Percentiles rank a stretch among this genome's conserved stretches.
Evolutionary conservation across 306 rosid genomes (phyloP).

Genomic region (Clitoria ternatea): DNA sequence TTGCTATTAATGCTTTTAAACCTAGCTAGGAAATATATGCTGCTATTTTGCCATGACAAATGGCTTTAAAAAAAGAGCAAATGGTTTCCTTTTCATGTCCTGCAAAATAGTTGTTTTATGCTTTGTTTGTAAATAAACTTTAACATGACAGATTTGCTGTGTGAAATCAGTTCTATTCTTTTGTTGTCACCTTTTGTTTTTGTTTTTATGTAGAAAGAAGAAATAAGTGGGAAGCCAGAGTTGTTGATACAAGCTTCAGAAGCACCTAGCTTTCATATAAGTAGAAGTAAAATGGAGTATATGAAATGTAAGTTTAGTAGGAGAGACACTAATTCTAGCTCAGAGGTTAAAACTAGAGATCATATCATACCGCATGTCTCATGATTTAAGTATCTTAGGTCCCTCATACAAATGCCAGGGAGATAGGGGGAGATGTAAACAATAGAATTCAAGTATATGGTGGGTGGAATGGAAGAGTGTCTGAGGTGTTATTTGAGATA

Average conservation of each 20-base stretch:
- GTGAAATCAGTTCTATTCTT: neutral
- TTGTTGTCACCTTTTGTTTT: neutral
- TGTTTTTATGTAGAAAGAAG: neutral
- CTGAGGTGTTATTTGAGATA: neutral
- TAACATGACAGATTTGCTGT: neutral
- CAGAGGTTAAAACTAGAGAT: neutral
- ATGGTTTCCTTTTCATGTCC: neutral
- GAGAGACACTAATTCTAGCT: neutral
- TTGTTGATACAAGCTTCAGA: neutral
- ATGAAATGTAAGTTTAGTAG: neutral
- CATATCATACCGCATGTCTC: neutral
- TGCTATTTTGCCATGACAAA: neutral
- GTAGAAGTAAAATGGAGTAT: neutral
- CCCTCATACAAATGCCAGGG: neutral
- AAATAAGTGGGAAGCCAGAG: neutral
- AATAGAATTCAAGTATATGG: neutral
- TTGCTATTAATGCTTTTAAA: slow-evolving; percentile 1
- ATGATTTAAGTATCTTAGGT: neutral
- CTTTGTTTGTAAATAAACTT: neutral
- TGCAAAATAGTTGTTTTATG: neutral
- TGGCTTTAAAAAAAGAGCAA: neutral
- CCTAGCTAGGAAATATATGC: neutral
- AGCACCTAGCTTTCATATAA: neutral
- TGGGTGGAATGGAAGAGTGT: neutral
- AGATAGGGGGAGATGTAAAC: neutral